Percentiles rank a stretch among this genome's conserved stretches.
Conservation (phyloP, 768 basidiomycete genomes). For the Mycena rosella region DNA sequence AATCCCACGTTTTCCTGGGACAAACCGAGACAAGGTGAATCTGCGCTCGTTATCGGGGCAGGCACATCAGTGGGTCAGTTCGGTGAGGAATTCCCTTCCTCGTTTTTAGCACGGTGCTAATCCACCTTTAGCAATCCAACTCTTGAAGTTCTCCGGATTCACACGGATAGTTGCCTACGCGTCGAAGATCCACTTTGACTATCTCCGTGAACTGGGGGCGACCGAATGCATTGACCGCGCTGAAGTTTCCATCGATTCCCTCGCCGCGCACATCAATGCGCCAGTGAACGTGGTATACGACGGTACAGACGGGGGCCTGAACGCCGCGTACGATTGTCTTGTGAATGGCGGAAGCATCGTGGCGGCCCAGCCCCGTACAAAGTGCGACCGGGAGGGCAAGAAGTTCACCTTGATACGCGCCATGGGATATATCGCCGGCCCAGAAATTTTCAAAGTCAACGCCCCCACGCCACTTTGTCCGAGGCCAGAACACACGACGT, state of each 20-base stretch:
- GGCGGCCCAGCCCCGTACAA: background rate
- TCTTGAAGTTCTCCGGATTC: conserved; percentile 57
- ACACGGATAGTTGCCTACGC: conserved; percentile 51
- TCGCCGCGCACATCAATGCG: background rate
- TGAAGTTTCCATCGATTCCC: conserved; percentile 4
- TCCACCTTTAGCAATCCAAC: conserved; percentile 49
- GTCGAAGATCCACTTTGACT: conserved; percentile 52
- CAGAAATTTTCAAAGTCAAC: conserved; percentile 41
- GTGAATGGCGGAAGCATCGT: conserved; percentile 1
- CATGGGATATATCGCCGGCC: conserved; percentile 24
- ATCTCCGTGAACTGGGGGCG: conserved; percentile 51
- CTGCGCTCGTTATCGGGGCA: too few species aligned
- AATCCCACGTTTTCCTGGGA: conserved; percentile 34
- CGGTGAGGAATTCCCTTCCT: too few species aligned
- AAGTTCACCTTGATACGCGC: background rate
- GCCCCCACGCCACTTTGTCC: background rate
- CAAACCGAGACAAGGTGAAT: too few species aligned
- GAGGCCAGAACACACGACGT: conserved; percentile 40
- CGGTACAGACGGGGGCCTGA: background rate
- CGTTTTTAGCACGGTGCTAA: too few species aligned
- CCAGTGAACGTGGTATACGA: conserved; percentile 24
- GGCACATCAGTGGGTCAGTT: too few species aligned
- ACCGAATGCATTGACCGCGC: conserved; percentile 48
- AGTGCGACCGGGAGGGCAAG: background rate
- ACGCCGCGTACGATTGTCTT: conserved; percentile 14